A percentile compares a stretch with the other conserved stretches of the same genome.
Evolutionary conservation across 208 protist species (phyloP).

Genomic region (Leishmania major): DNA sequence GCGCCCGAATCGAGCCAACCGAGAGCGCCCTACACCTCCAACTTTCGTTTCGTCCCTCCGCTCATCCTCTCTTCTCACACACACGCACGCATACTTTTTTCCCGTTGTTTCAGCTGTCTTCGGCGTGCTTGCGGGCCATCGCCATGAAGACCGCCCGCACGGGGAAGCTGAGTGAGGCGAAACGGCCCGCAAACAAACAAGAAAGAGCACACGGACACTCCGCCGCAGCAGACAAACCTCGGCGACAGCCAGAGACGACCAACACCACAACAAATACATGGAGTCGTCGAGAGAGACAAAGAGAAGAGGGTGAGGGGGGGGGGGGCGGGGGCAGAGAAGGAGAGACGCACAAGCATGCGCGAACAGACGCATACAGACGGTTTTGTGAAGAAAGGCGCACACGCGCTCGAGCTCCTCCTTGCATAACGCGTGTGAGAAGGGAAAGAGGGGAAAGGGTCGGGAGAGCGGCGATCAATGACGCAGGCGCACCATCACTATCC

Average conservation of each 20-base stretch:
- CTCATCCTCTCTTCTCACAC: neutral
- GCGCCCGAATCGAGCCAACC: neutral
- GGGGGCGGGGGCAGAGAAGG: neutral
- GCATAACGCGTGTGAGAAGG: neutral
- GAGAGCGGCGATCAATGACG: neutral
- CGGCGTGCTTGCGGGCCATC: neutral
- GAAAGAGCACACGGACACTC: neutral
- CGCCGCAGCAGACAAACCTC: neutral
- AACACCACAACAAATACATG: neutral
- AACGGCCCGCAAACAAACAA: neutral
- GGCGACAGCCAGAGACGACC: neutral
- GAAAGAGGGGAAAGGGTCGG: neutral
- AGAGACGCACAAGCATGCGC: neutral
- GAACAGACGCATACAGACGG: neutral
- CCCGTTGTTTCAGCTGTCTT: neutral
- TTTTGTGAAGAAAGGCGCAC: neutral
- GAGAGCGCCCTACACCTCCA: neutral
- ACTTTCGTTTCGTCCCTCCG: neutral
- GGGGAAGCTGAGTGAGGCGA: neutral
- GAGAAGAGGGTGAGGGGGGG: neutral
- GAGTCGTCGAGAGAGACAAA: neutral
- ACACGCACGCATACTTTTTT: neutral
- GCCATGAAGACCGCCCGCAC: neutral
- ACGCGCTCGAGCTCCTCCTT: neutral
- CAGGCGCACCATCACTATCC: slow-evolving; percentile 5